Conservation (phyloP, 495 filamentous ascomycete genomes). For the Tuber indicum region DNA sequence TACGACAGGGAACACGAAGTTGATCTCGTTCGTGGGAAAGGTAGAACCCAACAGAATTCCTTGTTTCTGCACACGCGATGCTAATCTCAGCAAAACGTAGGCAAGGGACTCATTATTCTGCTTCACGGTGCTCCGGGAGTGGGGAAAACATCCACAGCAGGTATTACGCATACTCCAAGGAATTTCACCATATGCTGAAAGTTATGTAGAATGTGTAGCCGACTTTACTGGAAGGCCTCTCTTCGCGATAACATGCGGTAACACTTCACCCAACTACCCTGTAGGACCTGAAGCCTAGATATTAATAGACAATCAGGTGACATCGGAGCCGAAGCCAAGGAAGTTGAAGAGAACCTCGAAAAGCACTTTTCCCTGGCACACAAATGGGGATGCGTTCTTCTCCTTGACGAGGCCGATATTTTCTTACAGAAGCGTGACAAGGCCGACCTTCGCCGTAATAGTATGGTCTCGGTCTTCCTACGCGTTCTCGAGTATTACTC, state of each 20-base stretch:
- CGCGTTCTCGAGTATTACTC: slow-evolving; percentile 55
- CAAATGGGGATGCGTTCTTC: slow-evolving; percentile 50
- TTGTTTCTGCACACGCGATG: background rate
- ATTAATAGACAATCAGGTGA: slow-evolving; percentile 12
- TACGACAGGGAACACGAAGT: background rate
- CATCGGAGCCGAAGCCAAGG: slow-evolving; percentile 44
- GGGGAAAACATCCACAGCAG: slow-evolving; percentile 21
- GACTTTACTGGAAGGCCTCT: slow-evolving; percentile 13
- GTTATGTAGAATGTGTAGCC: slow-evolving; percentile 19
- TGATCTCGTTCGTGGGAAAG: slow-evolving; percentile 3
- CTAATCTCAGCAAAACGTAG: background rate
- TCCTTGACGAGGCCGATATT: slow-evolving; percentile 56
- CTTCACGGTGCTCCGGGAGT: slow-evolving; percentile 23
- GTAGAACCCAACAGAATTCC: background rate
- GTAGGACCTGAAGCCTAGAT: background rate
- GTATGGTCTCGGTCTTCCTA: slow-evolving; percentile 52
- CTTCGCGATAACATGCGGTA: slow-evolving; percentile 22
- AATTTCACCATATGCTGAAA: background rate
- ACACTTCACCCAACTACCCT: background rate
- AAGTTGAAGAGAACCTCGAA: slow-evolving; percentile 47
- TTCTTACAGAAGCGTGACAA: slow-evolving; percentile 49
- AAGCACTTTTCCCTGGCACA: slow-evolving; percentile 44
- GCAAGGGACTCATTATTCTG: slow-evolving; percentile 13
- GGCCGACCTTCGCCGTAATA: slow-evolving; percentile 48
- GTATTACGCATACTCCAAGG: background rate